Conservation (phyloP, 805 yeast species). For the Ogataea henricii region DNA sequence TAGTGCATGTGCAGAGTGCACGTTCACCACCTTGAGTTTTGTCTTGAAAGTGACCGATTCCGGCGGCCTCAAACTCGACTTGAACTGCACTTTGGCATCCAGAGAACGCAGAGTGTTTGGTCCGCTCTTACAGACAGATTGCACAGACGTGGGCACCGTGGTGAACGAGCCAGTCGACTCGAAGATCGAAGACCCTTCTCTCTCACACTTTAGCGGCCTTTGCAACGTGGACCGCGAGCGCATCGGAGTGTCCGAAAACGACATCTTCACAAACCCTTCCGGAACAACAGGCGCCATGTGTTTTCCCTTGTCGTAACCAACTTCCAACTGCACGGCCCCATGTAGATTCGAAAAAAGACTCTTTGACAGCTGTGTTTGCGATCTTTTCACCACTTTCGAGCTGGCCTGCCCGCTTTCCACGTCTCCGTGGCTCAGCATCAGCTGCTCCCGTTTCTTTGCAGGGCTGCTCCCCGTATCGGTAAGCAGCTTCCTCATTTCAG, state of each 20-base stretch:
- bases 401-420: not conserved
- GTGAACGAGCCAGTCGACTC: conserved; percentile 7
- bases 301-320: conserved; percentile 1
- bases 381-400: not conserved
- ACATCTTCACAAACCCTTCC: conserved; percentile 2
- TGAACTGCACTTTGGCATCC: conserved; percentile 10
- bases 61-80: conserved; percentile 15
- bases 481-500: conserved; percentile 3
- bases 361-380: not conserved
- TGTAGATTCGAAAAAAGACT: conserved; percentile 6
- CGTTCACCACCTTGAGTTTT: conserved; percentile 11
- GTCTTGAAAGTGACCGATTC: conserved; percentile 4
- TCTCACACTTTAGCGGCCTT: not conserved
- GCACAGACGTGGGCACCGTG: conserved; percentile 7
- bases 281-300: conserved; percentile 8
- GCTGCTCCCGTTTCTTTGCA: not conserved
- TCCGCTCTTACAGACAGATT: not conserved
- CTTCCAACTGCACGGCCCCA: not conserved
- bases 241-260: conserved; percentile 11
- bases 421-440: not conserved
- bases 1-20: conserved; percentile 25
- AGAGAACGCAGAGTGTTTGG: not conserved
- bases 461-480: not conserved
- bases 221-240: conserved; percentile 2
- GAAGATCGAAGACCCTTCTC: conserved; percentile 1